These are phyloP conservation scores for Aspergillus asperescens DNA, from an alignment of 495 filamentous ascomycete species.

Conservation along the genomic window DNA sequence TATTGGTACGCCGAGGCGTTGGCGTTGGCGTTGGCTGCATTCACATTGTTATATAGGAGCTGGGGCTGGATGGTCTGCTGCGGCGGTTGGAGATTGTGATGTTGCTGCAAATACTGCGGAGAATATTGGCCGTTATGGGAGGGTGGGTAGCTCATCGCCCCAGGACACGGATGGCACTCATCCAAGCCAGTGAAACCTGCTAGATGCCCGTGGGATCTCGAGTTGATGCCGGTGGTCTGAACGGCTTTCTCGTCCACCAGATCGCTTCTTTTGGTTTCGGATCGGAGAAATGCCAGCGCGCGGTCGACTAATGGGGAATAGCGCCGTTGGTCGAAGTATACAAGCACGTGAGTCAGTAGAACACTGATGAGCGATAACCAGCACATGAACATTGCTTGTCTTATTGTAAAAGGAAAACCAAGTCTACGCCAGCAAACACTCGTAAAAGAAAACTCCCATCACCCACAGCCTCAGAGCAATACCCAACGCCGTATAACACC, in stretches of 20 bases:
- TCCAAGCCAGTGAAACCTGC: constrained; percentile 19
- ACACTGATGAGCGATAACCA: no score
- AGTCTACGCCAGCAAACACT: background rate
- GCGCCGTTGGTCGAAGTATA: background rate
- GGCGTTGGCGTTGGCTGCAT: constrained; percentile 26
- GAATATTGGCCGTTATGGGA: constrained; percentile 43
- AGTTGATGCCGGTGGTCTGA: constrained; percentile 2
- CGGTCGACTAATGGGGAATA: constrained; percentile 12
- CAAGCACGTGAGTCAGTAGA: background rate
- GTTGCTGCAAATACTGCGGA: constrained; percentile 37
- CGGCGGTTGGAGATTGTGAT: constrained; percentile 21
- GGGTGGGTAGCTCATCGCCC: constrained; percentile 49
- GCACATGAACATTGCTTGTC: no score
- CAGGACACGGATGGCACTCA: constrained; percentile 26
- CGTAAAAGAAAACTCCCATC: background rate
- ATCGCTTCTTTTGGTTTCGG: constrained; percentile 27
- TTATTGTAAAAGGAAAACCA: no score
- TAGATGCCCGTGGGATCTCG: constrained; percentile 7
- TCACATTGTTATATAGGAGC: constrained; percentile 40
- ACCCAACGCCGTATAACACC: background rate
- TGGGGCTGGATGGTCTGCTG: constrained; percentile 27
- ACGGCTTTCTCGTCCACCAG: background rate
- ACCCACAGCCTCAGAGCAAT: background rate
- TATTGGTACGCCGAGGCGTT: constrained; percentile 36
- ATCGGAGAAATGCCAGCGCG: constrained; percentile 33